phyloP scores from a whole-genome alignment of 1,284 basidiomycete species.

The Tilletiaria anomala region DNA sequence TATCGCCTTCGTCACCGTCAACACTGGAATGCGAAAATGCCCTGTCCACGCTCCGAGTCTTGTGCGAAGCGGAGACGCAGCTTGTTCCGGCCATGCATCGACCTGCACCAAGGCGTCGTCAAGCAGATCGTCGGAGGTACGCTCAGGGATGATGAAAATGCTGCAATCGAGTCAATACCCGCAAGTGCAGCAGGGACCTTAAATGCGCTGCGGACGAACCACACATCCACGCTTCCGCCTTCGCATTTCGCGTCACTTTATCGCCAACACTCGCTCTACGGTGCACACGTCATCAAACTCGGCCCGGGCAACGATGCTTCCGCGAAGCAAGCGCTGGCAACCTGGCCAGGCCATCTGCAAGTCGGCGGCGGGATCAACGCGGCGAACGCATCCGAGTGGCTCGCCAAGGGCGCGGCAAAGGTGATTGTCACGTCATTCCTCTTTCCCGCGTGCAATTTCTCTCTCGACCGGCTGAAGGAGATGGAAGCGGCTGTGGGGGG shows the following conservation, averaged over 20 bases:
- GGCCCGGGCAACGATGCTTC: conserved; percentile 74
- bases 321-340: conserved; percentile 61
- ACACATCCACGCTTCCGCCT: conserved; percentile 70
- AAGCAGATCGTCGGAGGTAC: conserved; percentile 98
- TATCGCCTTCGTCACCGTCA: too few relatives aligned
- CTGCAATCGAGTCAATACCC: not conserved
- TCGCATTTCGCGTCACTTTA: conserved; percentile 71
- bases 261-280: conserved; percentile 52
- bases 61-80: conserved; percentile 9
- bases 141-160: conserved; percentile 43
- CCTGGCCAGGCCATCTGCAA: conserved; percentile 74
- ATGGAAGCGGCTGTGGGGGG: conserved; percentile 56
- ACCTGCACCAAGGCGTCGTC: conserved; percentile 62
- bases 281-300: conserved; percentile 93
- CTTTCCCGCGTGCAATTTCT: conserved; percentile 70
- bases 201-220: conserved; percentile 68
- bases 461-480: conserved; percentile 53
- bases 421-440: conserved; percentile 95
- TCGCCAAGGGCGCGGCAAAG: conserved; percentile 75
- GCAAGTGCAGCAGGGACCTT: too few relatives aligned
- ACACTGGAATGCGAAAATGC: too few relatives aligned
- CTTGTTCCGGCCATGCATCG: conserved; percentile 85
- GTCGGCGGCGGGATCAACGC: conserved; percentile 83
- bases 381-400: conserved; percentile 68
- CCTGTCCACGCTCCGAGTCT: too few relatives aligned